Evolutionary conservation across 1,284 basidiomycete species (phyloP), one percentile per base, ranked within the genome.

Genomic region (Pyrrhoderma noxium): DNA sequence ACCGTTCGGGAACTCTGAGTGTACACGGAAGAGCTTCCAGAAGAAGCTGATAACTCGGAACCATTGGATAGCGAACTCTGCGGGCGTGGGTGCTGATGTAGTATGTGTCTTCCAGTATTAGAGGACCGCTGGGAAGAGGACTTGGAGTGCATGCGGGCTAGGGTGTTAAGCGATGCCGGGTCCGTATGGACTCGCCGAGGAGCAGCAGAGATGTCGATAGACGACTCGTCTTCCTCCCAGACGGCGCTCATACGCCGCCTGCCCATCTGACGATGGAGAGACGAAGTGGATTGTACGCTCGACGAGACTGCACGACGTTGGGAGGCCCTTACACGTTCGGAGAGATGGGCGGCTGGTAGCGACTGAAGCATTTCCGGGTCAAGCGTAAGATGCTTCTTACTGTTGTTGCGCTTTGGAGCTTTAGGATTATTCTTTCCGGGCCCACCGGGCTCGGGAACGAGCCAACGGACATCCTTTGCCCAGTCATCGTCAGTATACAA

Each of bases 391-490:
- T 45, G 44, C 34, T 48, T 51, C 11, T 60, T 49, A 47, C 59
- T 57, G 22, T 61, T 57, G 21, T 56, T 47, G 11, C 61, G 49
- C 31, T 48, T 57, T 2, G 61, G 57, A 19, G 63, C 58, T 16
- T 14, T 18, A 9, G 38, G 23, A 11, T 60, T 60, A 8, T 22
- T 22, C 21, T 40, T 16, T 40, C 38, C 38, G 5, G n/a, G n/a
- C 8, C 21, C 38, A 8, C 16, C n/a, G n/a, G 38, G 4, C 7
- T 16, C 16, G 7, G 72, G 65, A 8, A 73, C 73, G 27, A 84
- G 73, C 79, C 78, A 82, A 38, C 78, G 72, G 16, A 82, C 78
- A 54, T 85, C 82, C 59, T 73, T 77, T 11, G 79, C 61, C 64
- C 63, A 64, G 22, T 57, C 56, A 22, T 55, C 51, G 21, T 41